Percentiles rank a stretch among this genome's conserved stretches.
These are phyloP conservation scores for Aureobasidium sp. DNA, from an alignment of 2,329 filamentous ascomycete species.

Conservation along the genomic window DNA sequence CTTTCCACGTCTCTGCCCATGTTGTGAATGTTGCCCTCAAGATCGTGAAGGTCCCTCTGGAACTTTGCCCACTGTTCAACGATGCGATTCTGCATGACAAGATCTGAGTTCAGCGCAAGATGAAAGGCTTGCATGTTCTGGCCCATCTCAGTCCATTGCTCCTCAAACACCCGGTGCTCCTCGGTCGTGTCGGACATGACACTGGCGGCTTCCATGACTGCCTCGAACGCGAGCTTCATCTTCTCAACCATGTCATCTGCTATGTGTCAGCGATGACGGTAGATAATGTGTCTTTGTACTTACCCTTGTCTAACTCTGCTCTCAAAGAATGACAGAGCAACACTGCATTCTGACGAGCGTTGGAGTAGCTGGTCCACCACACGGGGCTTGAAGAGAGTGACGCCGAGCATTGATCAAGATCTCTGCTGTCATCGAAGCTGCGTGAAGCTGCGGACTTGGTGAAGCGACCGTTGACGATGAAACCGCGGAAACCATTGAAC, in stretches of 20 bases:
- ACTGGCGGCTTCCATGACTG: conserved; percentile 3
- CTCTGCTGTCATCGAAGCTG: conserved; percentile 32
- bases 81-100: conserved; percentile 8
- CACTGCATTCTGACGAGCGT: conserved; percentile 66
- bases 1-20: conserved; percentile 2
- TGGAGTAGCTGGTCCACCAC: conserved; percentile 72
- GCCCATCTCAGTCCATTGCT: conserved; percentile 17
- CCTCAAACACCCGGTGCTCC: conserved; percentile 5
- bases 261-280: not conserved
- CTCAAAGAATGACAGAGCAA: conserved; percentile 69
- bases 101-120: conserved; percentile 11
- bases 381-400: conserved; percentile 61
- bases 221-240: conserved; percentile 15
- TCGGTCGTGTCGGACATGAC: conserved; percentile 8
- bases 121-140: conserved; percentile 17
- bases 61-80: conserved; percentile 12
- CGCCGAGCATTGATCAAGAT: conserved; percentile 58
- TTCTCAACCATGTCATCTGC: conserved; percentile 15
- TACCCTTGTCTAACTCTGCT: conserved; percentile 63
- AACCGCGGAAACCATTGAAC: conserved; percentile 30
- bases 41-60: not conserved
- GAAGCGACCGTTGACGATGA: conserved; percentile 24
- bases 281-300: conserved; percentile 1
- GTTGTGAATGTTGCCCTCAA: conserved; percentile 1
- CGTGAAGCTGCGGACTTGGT: conserved; percentile 23